Evolutionary conservation across 73 alveolate species (phyloP).

Genomic region (Blepharisma stoltei): DNA sequence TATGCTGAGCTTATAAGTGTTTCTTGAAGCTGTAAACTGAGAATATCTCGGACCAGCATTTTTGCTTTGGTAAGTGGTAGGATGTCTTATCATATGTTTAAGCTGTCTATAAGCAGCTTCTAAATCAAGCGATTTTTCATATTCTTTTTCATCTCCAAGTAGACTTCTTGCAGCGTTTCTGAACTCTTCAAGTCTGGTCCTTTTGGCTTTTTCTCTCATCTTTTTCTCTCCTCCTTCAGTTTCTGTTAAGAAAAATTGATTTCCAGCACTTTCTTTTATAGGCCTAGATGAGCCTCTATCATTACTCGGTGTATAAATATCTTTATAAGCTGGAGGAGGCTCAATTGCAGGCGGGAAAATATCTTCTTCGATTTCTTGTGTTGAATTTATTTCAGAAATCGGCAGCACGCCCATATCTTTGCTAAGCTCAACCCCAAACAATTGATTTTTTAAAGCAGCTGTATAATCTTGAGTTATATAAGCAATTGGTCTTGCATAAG

Average conservation of each 20-base stretch:
- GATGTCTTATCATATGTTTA: constrained; percentile 27
- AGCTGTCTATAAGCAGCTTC: constrained; percentile 33
- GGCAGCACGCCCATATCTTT: constrained; percentile 25
- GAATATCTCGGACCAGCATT: background rate
- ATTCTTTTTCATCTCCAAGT: constrained; percentile 19
- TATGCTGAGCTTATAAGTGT: background rate
- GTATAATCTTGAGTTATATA: constrained; percentile 26
- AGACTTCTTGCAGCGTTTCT: constrained; percentile 1
- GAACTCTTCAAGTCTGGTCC: constrained; percentile 26
- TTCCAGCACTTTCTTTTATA: background rate
- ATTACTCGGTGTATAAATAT: constrained; percentile 29
- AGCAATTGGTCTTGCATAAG: constrained; percentile 32
- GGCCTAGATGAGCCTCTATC: constrained; percentile 17
- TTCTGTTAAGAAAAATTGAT: constrained; percentile 14
- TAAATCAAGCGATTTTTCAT: constrained; percentile 15
- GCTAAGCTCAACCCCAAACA: constrained; percentile 25
- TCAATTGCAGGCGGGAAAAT: constrained; percentile 22
- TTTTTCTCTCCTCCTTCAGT: constrained; percentile 15
- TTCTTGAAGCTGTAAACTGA: background rate
- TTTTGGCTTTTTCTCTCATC: background rate
- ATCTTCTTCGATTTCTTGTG: background rate
- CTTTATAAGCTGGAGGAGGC: background rate
- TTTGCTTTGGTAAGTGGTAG: constrained; percentile 1
- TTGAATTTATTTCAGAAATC: constrained; percentile 2
- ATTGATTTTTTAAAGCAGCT: constrained; percentile 2